phyloP scores from a whole-genome alignment of 2,329 filamentous ascomycete genomes.

The Cephalotrichum gorgonifer region DNA sequence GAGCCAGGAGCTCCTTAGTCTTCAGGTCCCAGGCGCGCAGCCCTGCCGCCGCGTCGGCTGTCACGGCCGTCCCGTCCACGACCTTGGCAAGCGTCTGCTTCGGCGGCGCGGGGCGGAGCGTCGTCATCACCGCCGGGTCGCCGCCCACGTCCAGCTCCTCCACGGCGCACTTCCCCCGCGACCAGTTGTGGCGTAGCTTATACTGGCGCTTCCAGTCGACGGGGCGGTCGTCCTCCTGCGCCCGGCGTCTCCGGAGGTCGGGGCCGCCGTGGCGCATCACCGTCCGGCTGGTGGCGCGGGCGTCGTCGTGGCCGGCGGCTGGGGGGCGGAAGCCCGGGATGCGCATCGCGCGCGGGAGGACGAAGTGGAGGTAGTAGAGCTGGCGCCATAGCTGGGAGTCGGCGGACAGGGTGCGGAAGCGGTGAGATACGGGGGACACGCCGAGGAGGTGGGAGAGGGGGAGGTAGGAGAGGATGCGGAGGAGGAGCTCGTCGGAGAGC shows the following conservation, averaged over 20 bases:
- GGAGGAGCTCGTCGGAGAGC: constrained; percentile 78
- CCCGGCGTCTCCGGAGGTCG: not conserved
- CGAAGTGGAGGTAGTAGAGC: constrained; percentile 79
- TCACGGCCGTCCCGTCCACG: constrained; percentile 66
- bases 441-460: constrained; percentile 56
- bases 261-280: constrained; percentile 1
- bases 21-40: constrained; percentile 71
- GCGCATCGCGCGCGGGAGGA: constrained; percentile 67
- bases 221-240: constrained; percentile 25
- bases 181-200: constrained; percentile 85
- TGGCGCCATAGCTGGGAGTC: constrained; percentile 89
- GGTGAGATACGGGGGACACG: constrained; percentile 57
- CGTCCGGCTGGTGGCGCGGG: not conserved
- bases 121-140: constrained; percentile 19
- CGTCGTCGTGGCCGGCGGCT: constrained; percentile 6
- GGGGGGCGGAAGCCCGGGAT: constrained; percentile 53
- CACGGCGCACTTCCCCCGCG: constrained; percentile 67
- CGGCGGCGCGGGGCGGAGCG: not conserved
- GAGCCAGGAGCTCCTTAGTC: constrained; percentile 49
- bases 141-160: constrained; percentile 57
- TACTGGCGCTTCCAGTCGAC: constrained; percentile 85
- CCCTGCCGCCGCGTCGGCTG: constrained; percentile 58
- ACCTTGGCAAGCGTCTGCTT: constrained; percentile 65
- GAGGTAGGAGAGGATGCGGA: constrained; percentile 76
- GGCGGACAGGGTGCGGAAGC: constrained; percentile 59